These are phyloP conservation scores for Aquanectria penicillioides DNA, from an alignment of 2,329 filamentous ascomycete genomes.

Conservation along the genomic window DNA sequence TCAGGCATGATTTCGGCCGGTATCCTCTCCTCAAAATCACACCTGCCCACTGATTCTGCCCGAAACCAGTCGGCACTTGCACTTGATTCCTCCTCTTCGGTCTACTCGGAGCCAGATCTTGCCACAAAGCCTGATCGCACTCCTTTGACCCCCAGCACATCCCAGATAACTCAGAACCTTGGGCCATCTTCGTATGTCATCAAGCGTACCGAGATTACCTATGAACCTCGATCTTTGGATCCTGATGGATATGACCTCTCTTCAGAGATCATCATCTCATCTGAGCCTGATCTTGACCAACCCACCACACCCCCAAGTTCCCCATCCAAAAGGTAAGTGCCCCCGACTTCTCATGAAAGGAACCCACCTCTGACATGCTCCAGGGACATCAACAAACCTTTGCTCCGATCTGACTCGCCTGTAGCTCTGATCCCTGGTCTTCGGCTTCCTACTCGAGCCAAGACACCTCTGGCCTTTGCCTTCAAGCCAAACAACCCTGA, in stretches of 20 bases:
- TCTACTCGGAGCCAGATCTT: conserved; percentile 21
- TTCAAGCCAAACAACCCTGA: conserved; percentile 50
- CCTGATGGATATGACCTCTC: conserved; percentile 23
- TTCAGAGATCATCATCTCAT: conserved; percentile 32
- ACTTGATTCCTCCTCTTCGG: conserved; percentile 23
- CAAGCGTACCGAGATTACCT: conserved; percentile 26
- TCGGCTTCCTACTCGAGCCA: conserved; percentile 13
- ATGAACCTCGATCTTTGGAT: conserved; percentile 7
- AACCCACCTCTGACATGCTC: neutral
- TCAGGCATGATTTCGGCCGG: conserved; percentile 40
- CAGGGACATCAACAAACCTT: conserved; percentile 23
- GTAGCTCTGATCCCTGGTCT: conserved; percentile 17
- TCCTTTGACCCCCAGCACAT: conserved; percentile 3
- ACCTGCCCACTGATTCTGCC: conserved; percentile 38
- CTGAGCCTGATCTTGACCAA: conserved; percentile 27
- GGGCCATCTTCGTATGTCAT: conserved; percentile 26
- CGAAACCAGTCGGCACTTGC: conserved; percentile 35
- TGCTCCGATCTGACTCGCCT: conserved; percentile 31
- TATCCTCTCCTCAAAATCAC: conserved; percentile 40
- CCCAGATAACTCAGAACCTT: conserved; percentile 17
- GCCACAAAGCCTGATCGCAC: neutral
- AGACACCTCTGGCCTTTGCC: conserved; percentile 30
- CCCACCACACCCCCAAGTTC: conserved; percentile 28
- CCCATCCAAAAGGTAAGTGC: neutral
- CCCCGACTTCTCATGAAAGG: conserved; percentile 5